Percentiles rank a stretch among this genome's conserved stretches.
Evolutionary conservation across 108 stramenopile species (phyloP).

Genomic region (Cylindrotheca closterium): DNA sequence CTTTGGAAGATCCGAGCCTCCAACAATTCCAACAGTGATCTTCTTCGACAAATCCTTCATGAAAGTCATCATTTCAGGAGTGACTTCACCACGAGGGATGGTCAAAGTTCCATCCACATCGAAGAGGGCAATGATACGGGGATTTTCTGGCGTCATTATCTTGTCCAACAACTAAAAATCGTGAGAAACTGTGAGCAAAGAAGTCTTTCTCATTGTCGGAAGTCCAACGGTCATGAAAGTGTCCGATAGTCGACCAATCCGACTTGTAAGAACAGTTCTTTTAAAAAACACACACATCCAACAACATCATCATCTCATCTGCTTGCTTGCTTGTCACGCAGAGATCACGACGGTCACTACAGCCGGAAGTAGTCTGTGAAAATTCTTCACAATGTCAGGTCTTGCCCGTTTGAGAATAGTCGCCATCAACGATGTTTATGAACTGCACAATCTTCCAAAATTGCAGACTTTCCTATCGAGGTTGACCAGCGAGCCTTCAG

Average conservation of each 20-base stretch:
- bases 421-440: slow-evolving; percentile 41
- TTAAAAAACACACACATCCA: no score
- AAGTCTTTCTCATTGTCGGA: slow-evolving; percentile 16
- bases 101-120: slow-evolving; percentile 99
- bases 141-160: slow-evolving; percentile 62
- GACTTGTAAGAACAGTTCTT: no score
- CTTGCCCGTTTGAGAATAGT: slow-evolving; percentile 31
- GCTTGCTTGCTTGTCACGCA: neutral
- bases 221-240: neutral
- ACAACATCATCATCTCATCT: neutral
- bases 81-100: slow-evolving; percentile 90
- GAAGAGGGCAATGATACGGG: slow-evolving; percentile 94
- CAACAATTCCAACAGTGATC: slow-evolving; percentile 98
- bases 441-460: slow-evolving; percentile 33
- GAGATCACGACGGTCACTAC: no score
- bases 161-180: no score
- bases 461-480: slow-evolving; percentile 28
- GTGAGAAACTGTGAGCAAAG: no score
- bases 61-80: slow-evolving; percentile 87
- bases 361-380: no score
- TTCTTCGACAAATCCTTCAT: slow-evolving; percentile 85
- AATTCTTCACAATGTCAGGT: no score
- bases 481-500: slow-evolving; percentile 18
- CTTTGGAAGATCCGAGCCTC: slow-evolving; percentile 95
- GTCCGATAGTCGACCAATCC: no score